Evolutionary conservation across 75 land plant species (phyloP).

Genomic region (Cupressus sempervirens): DNA sequence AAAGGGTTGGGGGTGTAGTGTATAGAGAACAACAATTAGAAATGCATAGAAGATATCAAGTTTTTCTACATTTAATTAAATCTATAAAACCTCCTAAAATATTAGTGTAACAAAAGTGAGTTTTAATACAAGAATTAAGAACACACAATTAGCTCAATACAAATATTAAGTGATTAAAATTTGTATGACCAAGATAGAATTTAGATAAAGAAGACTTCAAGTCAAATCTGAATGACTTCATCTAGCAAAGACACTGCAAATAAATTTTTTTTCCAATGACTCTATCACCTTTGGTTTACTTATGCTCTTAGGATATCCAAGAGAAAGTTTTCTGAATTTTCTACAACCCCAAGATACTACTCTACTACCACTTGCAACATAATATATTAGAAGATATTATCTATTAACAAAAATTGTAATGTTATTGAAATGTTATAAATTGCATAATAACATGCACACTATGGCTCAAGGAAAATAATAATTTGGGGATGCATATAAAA

Average conservation of each 20-base stretch:
- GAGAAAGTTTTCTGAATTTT: slow-evolving; percentile 74
- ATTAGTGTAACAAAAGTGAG: not conserved
- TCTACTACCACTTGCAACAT: slow-evolving; percentile 34
- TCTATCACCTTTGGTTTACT: slow-evolving; percentile 41
- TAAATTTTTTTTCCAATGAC: slow-evolving; percentile 24
- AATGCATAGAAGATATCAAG: not conserved
- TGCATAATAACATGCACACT: not conserved
- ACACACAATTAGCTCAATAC: not conserved
- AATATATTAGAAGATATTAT: not conserved
- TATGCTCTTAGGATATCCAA: slow-evolving; percentile 46
- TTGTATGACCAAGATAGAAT: not conserved
- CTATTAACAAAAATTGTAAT: not conserved
- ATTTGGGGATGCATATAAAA: not conserved
- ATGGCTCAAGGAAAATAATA: not conserved
- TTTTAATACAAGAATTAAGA: not conserved
- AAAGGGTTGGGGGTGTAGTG: no score
- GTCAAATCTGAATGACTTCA: slow-evolving; percentile 96
- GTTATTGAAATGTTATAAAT: not conserved
- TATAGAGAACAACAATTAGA: no score
- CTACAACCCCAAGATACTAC: slow-evolving; percentile 91
- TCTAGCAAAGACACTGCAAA: slow-evolving; percentile 70
- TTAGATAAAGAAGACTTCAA: slow-evolving; percentile 45
- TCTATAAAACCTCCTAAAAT: not conserved
- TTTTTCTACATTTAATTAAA: not conserved
- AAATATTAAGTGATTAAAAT: not conserved